A percentile compares a stretch with the other conserved stretches of the same genome.
phyloP scores from a whole-genome alignment of 139 green algal genomes.

The Coelastrella sp. region DNA sequence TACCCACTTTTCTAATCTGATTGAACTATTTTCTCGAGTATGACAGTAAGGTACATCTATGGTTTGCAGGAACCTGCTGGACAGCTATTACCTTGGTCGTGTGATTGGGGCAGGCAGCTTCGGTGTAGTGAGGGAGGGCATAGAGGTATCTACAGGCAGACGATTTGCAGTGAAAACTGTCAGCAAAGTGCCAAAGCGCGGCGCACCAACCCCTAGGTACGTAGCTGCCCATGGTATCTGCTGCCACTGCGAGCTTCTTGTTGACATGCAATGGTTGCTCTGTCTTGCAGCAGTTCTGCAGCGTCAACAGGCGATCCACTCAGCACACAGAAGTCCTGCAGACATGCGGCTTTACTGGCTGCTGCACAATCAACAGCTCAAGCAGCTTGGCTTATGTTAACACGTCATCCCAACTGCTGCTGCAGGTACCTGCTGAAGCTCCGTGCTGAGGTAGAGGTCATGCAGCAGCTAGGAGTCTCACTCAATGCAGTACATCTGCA shows the following conservation, averaged over 20 bases:
- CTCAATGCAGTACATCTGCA: constrained; percentile 52
- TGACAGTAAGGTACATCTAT: background rate
- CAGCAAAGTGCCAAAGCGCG: constrained; percentile 85
- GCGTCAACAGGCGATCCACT: no score
- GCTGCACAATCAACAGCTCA: no score
- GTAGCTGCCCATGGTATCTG: background rate
- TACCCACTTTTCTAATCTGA: no score
- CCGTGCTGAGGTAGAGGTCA: constrained; percentile 92
- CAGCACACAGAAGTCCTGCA: no score
- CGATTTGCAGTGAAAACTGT: constrained; percentile 90
- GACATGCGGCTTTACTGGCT: no score
- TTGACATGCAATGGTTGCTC: background rate
- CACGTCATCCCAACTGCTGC: background rate
- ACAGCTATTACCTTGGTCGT: constrained; percentile 77
- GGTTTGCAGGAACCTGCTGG: constrained; percentile 29
- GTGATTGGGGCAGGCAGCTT: constrained; percentile 91
- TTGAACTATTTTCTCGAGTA: no score
- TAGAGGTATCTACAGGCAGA: constrained; percentile 61
- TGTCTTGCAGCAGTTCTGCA: no score
- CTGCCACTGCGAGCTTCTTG: background rate
- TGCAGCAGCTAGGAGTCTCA: constrained; percentile 87
- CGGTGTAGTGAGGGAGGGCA: constrained; percentile 86
- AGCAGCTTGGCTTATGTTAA: background rate
- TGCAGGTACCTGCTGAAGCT: constrained; percentile 92
- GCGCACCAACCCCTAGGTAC: constrained; percentile 74